phyloP scores from a whole-genome alignment of 345 rosid species.

The Populus deltoides region DNA sequence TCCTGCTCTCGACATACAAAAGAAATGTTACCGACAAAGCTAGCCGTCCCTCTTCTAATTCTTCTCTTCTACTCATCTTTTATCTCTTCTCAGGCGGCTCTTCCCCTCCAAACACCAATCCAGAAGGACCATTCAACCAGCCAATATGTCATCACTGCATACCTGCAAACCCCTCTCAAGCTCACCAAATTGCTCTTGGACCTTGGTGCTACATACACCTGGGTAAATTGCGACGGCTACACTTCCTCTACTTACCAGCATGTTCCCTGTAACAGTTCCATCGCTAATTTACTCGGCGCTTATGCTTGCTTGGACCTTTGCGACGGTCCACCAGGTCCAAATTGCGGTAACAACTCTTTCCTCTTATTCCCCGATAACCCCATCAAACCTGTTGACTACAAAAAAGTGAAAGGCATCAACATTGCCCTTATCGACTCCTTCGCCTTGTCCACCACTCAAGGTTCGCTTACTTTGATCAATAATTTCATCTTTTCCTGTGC shows the following conservation, averaged over 20 bases:
- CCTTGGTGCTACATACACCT: conserved; percentile 25
- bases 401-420: neutral
- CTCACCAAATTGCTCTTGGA: conserved; percentile 27
- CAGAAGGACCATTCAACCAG: conserved; percentile 29
- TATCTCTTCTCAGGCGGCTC: too few relatives aligned
- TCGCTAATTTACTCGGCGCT: conserved; percentile 19
- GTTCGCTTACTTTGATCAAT: neutral
- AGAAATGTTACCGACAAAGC: too few relatives aligned
- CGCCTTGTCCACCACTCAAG: conserved; percentile 15
- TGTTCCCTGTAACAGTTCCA: conserved; percentile 11
- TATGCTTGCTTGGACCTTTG: conserved; percentile 16
- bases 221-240: conserved; percentile 25
- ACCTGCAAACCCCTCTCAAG: conserved; percentile 33
- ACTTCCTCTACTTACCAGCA: conserved; percentile 19
- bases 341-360: conserved; percentile 26
- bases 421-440: conserved; percentile 31
- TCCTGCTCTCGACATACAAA: too few relatives aligned
- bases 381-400: conserved; percentile 10
- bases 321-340: conserved; percentile 12
- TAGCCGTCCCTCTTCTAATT: too few relatives aligned
- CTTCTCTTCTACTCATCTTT: too few relatives aligned
- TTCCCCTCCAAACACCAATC: conserved; percentile 9
- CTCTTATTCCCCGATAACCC: conserved; percentile 24
- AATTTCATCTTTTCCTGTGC: neutral
- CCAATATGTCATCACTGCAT: conserved; percentile 26